These are phyloP conservation scores for Lunularia cruciata DNA, from an alignment of 225 moss, liverwort and hornwort species.

Conservation along the genomic window DNA sequence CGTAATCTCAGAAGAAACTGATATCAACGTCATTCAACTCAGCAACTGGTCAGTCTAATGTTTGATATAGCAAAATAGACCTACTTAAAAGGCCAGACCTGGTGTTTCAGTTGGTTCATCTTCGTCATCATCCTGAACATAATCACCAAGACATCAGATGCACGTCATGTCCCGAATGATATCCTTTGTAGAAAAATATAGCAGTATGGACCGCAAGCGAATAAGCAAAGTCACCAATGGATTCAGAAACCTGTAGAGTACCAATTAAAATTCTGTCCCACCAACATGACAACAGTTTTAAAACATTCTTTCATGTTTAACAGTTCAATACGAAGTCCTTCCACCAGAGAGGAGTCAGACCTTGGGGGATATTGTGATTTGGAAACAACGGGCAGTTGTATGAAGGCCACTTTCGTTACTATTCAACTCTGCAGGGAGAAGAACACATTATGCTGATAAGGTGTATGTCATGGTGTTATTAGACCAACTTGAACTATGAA, in stretches of 20 bases:
- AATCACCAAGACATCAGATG: background rate
- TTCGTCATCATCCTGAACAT: constrained; percentile 73
- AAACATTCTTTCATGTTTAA: too few species aligned
- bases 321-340: too few species aligned
- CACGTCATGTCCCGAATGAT: background rate
- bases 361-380: constrained; percentile 93
- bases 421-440: constrained; percentile 52
- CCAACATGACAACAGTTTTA: too few species aligned
- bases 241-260: too few species aligned
- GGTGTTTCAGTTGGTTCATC: constrained; percentile 96
- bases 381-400: constrained; percentile 72
- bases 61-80: constrained; percentile 25
- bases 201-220: too few species aligned
- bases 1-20: too few species aligned
- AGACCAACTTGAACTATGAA: too few species aligned
- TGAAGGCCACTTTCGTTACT: constrained; percentile 66
- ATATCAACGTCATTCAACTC: background rate
- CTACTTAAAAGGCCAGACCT: constrained; percentile 43
- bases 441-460: background rate
- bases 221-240: too few species aligned
- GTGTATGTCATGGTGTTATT: too few species aligned
- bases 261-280: too few species aligned
- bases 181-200: background rate
- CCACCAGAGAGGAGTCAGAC: constrained; percentile 18
- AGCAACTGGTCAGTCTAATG: background rate